Base-by-base conservation (phyloP, 2,329 filamentous ascomycete species). In the Rutstroemia sp. region DNA sequence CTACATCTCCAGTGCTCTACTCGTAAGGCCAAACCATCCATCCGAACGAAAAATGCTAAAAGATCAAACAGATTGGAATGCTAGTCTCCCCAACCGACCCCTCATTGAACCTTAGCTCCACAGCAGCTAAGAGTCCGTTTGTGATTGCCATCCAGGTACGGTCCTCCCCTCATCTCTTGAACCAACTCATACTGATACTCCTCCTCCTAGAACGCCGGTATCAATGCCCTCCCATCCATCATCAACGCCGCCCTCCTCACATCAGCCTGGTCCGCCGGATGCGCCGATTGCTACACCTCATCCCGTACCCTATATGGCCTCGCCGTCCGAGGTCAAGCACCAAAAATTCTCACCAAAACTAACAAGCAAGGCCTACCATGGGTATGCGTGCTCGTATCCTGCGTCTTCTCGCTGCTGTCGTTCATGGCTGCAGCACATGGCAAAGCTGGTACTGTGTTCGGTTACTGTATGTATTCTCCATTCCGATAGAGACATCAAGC, bases 271-370 rank as follows among this genome's bases (percentile, higher is more conserved):
- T 81, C 78, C 1, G 79, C 79, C 5, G 80, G 78, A 25, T 83
- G 82, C 63, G 77, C 78, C 0, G 81, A 81, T 71, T 74, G 81
- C 49, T 87, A 87, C 70, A 83, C 79, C 0, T 82, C 84, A 51
- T 84, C 81, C 44, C 82, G 87, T 64, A 80, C 89, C 25, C 74
- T 90, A 5, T 83, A 88, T 66, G 84, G 83, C 53, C 79, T 90
- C 68, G 78, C 86, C 0, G 75, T 84, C 5, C 83, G 79, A 53
- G 80, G 82, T 6, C 83, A 87, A 54, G 85, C 86, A 81, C 60
- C 84, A 87, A 21, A 77, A 75, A 64, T 77, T 53, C 78, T 80
- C 68, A 73, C 75, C 38, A 72, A 67, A 10, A 86, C 83, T n/a
- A 84, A 78, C 44, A 78, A 78, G 57, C 73, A 75, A 25, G 86